Evolutionary conservation across 2,329 filamentous ascomycete genomes (phyloP).

Genomic region (Alternaria sp.): DNA sequence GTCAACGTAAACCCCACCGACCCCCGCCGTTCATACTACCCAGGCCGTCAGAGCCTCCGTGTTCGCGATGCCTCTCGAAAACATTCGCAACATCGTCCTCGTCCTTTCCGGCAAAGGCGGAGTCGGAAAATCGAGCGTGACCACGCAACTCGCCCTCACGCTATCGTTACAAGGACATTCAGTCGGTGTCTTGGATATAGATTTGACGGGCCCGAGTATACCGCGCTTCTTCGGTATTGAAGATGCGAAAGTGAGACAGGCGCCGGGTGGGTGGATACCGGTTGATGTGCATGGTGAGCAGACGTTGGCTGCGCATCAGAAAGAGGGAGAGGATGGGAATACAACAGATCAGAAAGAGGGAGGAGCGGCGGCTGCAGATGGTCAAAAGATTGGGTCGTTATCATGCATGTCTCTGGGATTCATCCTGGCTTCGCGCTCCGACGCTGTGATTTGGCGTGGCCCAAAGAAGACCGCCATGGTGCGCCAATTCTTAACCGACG

Average conservation of each 20-base stretch:
- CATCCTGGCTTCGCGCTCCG: constrained; percentile 78
- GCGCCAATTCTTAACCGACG: constrained; percentile 90
- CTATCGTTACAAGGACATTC: constrained; percentile 84
- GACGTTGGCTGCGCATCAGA: constrained; percentile 20
- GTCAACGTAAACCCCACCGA: background rate
- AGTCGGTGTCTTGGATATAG: constrained; percentile 94
- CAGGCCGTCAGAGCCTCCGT: background rate
- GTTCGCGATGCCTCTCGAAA: constrained; percentile 67
- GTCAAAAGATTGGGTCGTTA: constrained; percentile 63
- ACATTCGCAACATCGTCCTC: constrained; percentile 78
- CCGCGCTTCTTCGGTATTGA: constrained; percentile 93
- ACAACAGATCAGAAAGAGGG: background rate
- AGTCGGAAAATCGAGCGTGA: constrained; percentile 97
- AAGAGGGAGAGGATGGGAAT: background rate
- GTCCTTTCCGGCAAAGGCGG: constrained; percentile 96
- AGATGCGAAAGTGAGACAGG: constrained; percentile 85
- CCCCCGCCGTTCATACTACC: background rate
- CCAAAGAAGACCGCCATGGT: constrained; percentile 99
- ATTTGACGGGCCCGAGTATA: constrained; percentile 95
- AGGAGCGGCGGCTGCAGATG: background rate
- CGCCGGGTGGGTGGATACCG: constrained; percentile 89
- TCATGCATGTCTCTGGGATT: constrained; percentile 94
- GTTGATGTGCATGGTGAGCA: constrained; percentile 76
- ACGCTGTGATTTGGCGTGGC: constrained; percentile 95
- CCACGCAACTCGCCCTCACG: constrained; percentile 90